Evolutionary conservation across 805 yeast genomes (phyloP).

Genomic region (Wickerhamomyces pijperi): DNA sequence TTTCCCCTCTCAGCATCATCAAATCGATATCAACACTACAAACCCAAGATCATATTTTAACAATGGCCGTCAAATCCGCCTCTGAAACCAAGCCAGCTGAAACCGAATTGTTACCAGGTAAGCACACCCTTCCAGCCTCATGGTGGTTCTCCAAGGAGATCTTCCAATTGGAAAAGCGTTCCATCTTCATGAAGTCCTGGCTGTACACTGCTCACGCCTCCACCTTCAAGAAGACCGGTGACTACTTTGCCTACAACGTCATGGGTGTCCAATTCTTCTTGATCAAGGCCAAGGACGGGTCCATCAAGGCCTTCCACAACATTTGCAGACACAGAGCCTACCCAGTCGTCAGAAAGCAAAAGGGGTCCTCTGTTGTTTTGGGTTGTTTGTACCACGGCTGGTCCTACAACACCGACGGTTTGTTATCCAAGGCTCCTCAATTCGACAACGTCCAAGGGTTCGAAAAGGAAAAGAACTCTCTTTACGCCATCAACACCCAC

Average conservation of each 20-base stretch:
- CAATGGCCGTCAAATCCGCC: constrained; percentile 18
- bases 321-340: constrained; percentile 58
- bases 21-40: too few relatives aligned
- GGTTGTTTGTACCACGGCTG: constrained; percentile 59
- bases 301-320: constrained; percentile 50
- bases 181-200: constrained; percentile 49
- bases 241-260: constrained; percentile 38
- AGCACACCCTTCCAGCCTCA: constrained; percentile 51
- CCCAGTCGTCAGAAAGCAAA: constrained; percentile 47
- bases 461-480: constrained; percentile 41
- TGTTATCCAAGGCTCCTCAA: constrained; percentile 49
- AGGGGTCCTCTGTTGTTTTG: constrained; percentile 45
- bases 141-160: constrained; percentile 57
- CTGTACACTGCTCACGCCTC: constrained; percentile 38
- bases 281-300: constrained; percentile 40
- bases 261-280: constrained; percentile 45
- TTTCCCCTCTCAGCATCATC: not conserved
- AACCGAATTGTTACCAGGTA: constrained; percentile 20
- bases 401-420: constrained; percentile 54
- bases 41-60: constrained; percentile 1
- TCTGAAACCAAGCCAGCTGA: constrained; percentile 19
- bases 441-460: constrained; percentile 50
- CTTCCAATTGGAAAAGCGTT: constrained; percentile 46
- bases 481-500: constrained; percentile 43
- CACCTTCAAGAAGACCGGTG: constrained; percentile 48